Base-by-base conservation (phyloP, 345 rosid species). In the Euphorbia tirucalli region DNA sequence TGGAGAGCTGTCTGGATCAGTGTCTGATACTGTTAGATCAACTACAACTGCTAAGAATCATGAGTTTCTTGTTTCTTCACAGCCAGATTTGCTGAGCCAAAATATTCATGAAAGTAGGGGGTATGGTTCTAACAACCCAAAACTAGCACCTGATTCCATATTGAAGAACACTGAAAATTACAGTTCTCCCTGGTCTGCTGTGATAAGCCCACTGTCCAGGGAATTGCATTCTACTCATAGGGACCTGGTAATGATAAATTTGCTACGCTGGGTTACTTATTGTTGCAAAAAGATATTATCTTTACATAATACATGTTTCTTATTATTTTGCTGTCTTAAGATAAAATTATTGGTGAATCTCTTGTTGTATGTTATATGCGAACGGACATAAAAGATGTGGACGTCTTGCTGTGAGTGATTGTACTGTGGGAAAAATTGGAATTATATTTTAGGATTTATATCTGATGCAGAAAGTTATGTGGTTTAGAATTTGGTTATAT, bases 211-310 rank as follows among this genome's bases (percentile, higher is more conserved):
- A 52, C 65, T 65, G n/a, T 77, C 74, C 15, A 70, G 61, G 74
- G 75, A 72, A 74, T 59, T 73, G 76, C 61, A 74, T 65, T 31
- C 75, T 59, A 66, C 63, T 28, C 71, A 46, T 0, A 71, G 49
- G 76, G 80, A 80, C 74, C 39, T 71, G 86, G 86, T 83, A 77
- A 76, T 37, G 30, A 61, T 50, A 19, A 46, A 50, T 57, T 61
- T 55, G 35, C 27, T 14, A 58, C 39, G 18, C 25, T 70, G 31
- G 43, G 58, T 14, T 31, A 54, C 61, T 50, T 16, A 30, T 11
- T 32, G 21, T 67, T 18, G 16, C n/a, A 25, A 28, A 35, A 43
- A 48, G 39, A 54, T 41, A 44, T 65, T 49, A 68, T 15, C 14
- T 35, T 39, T 11, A 11, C 21, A 19, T 59, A 25, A 28, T 27